phyloP scores from a whole-genome alignment of 2,329 filamentous ascomycete genomes.

The Fusarium avenaceum region DNA sequence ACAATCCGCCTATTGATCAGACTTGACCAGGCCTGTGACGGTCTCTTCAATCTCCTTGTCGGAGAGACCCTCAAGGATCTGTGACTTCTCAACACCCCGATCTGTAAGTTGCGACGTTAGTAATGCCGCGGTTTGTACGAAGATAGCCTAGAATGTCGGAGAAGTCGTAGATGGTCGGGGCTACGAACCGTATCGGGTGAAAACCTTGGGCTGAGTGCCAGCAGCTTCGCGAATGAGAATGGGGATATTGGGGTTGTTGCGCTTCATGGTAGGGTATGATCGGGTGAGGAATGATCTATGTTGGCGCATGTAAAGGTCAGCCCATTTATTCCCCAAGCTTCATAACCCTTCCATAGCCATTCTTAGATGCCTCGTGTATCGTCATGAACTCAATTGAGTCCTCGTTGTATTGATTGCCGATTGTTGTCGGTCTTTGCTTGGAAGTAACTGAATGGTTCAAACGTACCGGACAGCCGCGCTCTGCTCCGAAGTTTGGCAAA shows the following conservation, averaged over 20 bases:
- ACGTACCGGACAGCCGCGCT: constrained; percentile 89
- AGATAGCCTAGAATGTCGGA: not conserved
- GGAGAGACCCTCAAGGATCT: constrained; percentile 69
- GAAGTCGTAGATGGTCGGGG: not conserved
- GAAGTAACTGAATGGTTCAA: constrained; percentile 7
- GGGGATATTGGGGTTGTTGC: constrained; percentile 93
- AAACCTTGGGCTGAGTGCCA: constrained; percentile 87
- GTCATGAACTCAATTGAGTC: constrained; percentile 34
- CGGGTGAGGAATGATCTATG: constrained; percentile 87
- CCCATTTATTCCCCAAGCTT: constrained; percentile 5
- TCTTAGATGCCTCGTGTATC: not conserved
- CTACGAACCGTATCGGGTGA: constrained; percentile 87
- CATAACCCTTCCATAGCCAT: not conserved
- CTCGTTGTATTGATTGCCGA: constrained; percentile 7
- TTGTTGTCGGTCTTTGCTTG: not conserved
- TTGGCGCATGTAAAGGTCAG: constrained; percentile 31
- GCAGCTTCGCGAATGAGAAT: constrained; percentile 95
- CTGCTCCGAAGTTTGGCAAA: constrained; percentile 94
- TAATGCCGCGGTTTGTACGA: constrained; percentile 3
- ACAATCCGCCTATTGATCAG: constrained; percentile 32
- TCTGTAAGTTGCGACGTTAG: constrained; percentile 55
- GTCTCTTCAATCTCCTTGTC: constrained; percentile 74
- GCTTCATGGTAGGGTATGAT: constrained; percentile 99
- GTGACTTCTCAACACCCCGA: constrained; percentile 69
- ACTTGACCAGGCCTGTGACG: constrained; percentile 67